These are phyloP conservation scores for Asterophora lycoperdoides DNA, from an alignment of 768 basidiomycete species.

Conservation along the genomic window DNA sequence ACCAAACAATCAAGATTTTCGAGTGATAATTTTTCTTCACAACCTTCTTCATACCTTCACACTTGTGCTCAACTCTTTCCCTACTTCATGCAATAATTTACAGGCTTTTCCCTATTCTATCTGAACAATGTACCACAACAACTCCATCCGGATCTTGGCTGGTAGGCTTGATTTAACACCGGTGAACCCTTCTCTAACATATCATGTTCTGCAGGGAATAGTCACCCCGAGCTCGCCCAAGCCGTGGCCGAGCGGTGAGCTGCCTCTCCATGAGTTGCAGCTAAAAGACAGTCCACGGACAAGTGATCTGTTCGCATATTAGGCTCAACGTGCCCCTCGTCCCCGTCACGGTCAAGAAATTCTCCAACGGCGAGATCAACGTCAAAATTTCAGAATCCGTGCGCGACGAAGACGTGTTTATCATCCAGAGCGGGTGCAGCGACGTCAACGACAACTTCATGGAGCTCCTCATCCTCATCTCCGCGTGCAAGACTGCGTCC, in stretches of 20 bases:
- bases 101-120: constrained; percentile 17
- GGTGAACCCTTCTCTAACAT: constrained; percentile 12
- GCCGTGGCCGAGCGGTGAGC: constrained; percentile 96
- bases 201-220: constrained; percentile 66
- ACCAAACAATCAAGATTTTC: constrained; percentile 31
- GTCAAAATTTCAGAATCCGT: constrained; percentile 94
- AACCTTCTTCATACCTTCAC: constrained; percentile 26
- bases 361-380: constrained; percentile 93
- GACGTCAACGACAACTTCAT: constrained; percentile 96
- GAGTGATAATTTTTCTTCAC: constrained; percentile 27
- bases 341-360: constrained; percentile 81
- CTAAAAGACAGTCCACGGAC: constrained; percentile 41
- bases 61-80: constrained; percentile 25
- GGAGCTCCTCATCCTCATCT: constrained; percentile 98
- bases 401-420: constrained; percentile 97
- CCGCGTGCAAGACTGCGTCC: constrained; percentile 95
- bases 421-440: constrained; percentile 86
- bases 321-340: constrained; percentile 89
- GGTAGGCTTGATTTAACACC: constrained; percentile 35
- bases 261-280: constrained; percentile 42
- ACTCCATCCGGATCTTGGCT: constrained; percentile 71
- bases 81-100: constrained; percentile 38
- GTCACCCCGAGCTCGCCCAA: constrained; percentile 96
- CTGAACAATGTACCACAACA: constrained; percentile 70
- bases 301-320: constrained; percentile 44